Conservation (phyloP, 163 green algal genomes). For the Scenedesmus sp. region DNA sequence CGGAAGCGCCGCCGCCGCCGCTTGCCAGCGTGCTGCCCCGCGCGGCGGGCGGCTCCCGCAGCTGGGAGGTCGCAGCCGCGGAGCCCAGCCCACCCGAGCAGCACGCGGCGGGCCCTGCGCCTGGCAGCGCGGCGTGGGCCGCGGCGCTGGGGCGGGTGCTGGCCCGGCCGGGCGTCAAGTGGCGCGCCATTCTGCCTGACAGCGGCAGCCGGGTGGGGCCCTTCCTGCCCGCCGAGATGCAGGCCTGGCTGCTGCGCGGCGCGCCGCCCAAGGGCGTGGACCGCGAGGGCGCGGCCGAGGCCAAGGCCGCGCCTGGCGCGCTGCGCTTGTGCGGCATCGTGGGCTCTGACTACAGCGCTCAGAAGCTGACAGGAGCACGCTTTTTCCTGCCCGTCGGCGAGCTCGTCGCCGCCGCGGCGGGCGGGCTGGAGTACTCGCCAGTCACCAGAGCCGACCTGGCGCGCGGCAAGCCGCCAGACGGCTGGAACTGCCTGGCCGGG, state of each 20-base stretch:
- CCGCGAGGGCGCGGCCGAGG: not conserved
- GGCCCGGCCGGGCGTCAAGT: slow-evolving; percentile 12
- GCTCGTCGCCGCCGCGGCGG: slow-evolving; percentile 23
- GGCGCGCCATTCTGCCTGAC: slow-evolving; percentile 4
- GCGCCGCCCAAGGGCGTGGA: not conserved
- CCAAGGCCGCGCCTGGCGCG: not conserved
- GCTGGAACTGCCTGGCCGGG: slow-evolving; percentile 16
- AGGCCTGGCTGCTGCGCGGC: slow-evolving; percentile 13
- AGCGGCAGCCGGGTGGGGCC: slow-evolving; percentile 30
- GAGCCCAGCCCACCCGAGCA: no score
- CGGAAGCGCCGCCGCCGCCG: no score
- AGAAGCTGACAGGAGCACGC: slow-evolving; percentile 35
- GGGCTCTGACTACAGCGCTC: slow-evolving; percentile 17
- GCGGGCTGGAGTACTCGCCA: slow-evolving; percentile 5
- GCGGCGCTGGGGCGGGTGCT: not conserved
- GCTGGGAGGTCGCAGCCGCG: no score
- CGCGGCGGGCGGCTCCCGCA: no score
- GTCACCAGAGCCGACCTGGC: slow-evolving; percentile 32
- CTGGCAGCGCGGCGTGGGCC: slow-evolving; percentile 6
- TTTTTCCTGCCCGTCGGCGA: slow-evolving; percentile 18
- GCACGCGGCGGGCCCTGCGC: not conserved
- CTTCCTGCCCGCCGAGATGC: not conserved
- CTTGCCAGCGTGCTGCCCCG: no score
- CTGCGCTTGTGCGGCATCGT: slow-evolving; percentile 35
- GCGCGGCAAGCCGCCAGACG: slow-evolving; percentile 4